Base-by-base conservation (phyloP, 1,284 basidiomycete genomes). In the Gomphus bonarii region DNA sequence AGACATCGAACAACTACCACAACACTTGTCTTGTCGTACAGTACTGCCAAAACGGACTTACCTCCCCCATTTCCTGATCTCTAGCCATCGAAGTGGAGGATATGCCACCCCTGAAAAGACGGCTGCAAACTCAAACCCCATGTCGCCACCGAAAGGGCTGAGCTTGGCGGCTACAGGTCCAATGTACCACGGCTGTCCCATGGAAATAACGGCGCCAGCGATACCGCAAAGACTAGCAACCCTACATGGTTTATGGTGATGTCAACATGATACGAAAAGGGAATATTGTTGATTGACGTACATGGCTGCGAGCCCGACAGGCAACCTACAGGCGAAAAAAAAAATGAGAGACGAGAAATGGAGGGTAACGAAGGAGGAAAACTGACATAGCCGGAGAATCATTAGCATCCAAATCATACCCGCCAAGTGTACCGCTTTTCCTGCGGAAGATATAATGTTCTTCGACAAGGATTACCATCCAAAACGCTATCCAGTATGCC, bases 401-500 rank as follows among this genome's bases (percentile, higher is more conserved):
- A 70, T 78, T 85, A 57, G 75, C 76, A n/a, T 72, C 70, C 50
- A 80, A 63, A 62, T 84, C 75, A 63, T 84, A 84, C 10, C 76
- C 76, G 10, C 74, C 76, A 10, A 79, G 63, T 2, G 62, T 69
- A 9, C 77, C 73, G 1, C 69, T 62, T 38, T 68, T 67, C 5
- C 71, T 61, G 16, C 81, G 69, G 65, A 86, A 80, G 48, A 86
- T 66, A 61, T 76, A 75, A 62, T 80, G 79, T 61, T 84, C 82
- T 58, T 81, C 77, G 0, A 73, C 68, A 28, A 83, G 72, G 50
- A 84, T 77, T 49, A 81, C 74, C 58, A 81, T 69, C 66, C 82
- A 81, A 65, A 83, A 77, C 1, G 79, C 77, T 0, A 75, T 74
- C 82, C 82, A 85, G 68, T 86, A 85, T 16, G 78, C 77, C 25